phyloP scores from a whole-genome alignment of 2,329 filamentous ascomycete genomes.

The Penicillium sp. region DNA sequence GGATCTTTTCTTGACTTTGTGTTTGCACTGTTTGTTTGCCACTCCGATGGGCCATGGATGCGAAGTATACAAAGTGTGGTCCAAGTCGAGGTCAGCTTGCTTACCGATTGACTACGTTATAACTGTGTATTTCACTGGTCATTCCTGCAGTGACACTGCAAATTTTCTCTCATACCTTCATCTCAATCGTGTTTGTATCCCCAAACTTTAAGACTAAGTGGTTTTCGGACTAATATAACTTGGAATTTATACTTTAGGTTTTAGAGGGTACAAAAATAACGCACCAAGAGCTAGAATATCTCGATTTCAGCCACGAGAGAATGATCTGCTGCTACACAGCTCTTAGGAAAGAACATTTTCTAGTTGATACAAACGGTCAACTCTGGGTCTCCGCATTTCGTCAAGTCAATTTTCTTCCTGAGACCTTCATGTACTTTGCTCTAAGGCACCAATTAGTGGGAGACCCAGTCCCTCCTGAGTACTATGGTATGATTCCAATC shows the following conservation, averaged over 20 bases:
- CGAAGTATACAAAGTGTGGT: too few species aligned
- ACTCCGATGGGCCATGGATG: too few species aligned
- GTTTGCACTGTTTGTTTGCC: constrained; percentile 36
- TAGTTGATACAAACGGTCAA: not conserved
- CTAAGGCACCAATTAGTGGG: not conserved
- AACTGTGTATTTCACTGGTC: not conserved
- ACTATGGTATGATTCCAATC: not conserved
- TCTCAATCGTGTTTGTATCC: constrained; percentile 1
- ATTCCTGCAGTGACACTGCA: not conserved
- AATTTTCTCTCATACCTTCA: not conserved
- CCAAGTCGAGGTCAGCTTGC: too few species aligned
- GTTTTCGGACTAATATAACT: not conserved
- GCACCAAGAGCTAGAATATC: not conserved
- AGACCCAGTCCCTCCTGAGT: not conserved
- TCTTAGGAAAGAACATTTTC: not conserved
- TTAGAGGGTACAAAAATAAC: not conserved
- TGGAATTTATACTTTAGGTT: not conserved
- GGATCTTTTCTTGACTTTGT: constrained; percentile 14
- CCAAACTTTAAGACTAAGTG: not conserved
- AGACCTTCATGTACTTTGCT: constrained; percentile 1
- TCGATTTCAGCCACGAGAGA: not conserved
- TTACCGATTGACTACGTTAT: too few species aligned
- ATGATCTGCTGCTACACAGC: not conserved
- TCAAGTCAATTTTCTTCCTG: not conserved
- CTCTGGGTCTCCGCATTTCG: not conserved